phyloP scores from a whole-genome alignment of 495 filamentous ascomycete genomes.

The Penicillium mononematosum region DNA sequence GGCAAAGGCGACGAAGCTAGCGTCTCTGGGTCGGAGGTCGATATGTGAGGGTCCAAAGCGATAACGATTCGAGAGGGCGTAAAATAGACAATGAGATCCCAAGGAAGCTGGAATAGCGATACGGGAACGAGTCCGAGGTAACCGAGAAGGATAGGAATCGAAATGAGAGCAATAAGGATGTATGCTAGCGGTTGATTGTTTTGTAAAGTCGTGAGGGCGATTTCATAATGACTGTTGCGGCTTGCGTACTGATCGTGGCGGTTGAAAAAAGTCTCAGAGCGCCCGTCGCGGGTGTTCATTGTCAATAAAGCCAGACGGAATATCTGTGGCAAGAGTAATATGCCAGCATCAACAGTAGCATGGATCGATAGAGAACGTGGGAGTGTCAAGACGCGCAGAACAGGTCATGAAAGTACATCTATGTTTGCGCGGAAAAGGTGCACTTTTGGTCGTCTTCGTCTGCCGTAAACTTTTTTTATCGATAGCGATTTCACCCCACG shows the following conservation, averaged over 20 bases:
- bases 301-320: constrained; percentile 21
- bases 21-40: constrained; percentile 25
- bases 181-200: constrained; percentile 30
- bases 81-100: constrained; percentile 61
- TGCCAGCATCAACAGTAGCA: constrained; percentile 23
- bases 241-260: constrained; percentile 31
- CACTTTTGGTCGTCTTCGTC: constrained; percentile 27
- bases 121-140: constrained; percentile 31
- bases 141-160: constrained; percentile 30
- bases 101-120: constrained; percentile 41
- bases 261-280: constrained; percentile 34
- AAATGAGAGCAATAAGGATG: constrained; percentile 23
- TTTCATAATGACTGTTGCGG: constrained; percentile 38
- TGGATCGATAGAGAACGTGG: constrained; percentile 1
- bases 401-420: constrained; percentile 4
- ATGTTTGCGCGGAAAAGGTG: constrained; percentile 22
- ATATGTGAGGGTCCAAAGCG: constrained; percentile 52
- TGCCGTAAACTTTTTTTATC: constrained; percentile 44
- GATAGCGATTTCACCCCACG: constrained; percentile 41
- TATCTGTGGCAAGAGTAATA: constrained; percentile 26
- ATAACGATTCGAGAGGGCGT: constrained; percentile 61
- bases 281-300: constrained; percentile 45
- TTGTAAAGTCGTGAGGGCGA: constrained; percentile 26
- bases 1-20: constrained; percentile 23
- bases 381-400: constrained; percentile 16